Conservation (phyloP, 305 asterid genomes). For the Solanum hybrid region DNA sequence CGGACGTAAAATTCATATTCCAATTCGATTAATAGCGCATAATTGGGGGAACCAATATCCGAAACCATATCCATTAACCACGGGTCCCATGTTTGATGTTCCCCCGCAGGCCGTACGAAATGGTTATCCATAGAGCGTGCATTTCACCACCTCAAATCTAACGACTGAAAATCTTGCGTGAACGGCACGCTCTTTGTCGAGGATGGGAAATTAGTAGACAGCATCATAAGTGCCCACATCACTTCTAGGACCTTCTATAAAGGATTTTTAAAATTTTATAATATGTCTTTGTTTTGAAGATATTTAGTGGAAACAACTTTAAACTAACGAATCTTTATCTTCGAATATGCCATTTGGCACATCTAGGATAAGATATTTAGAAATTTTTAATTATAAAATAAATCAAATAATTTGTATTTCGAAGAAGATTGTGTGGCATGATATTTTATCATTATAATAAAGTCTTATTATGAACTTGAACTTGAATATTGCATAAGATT, state of each 20-base stretch:
- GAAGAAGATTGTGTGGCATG: background rate
- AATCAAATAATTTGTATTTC: background rate
- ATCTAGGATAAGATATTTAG: background rate
- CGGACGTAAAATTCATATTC: background rate
- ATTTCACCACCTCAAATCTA: background rate
- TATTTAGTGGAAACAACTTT: background rate
- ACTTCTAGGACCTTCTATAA: background rate
- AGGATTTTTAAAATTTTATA: background rate
- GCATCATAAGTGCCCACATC: background rate
- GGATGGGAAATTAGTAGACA: background rate
- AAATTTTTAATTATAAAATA: background rate
- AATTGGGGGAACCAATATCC: background rate
- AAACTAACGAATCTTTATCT: background rate
- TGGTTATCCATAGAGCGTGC: background rate
- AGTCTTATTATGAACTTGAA: background rate
- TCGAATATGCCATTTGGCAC: background rate
- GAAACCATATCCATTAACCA: background rate
- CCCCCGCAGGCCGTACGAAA: background rate
- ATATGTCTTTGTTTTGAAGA: background rate
- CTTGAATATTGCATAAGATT: background rate
- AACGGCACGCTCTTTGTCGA: background rate
- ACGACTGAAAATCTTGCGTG: background rate
- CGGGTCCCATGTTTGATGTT: conserved; percentile 7
- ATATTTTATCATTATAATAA: background rate
- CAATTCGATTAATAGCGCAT: background rate